Percentiles rank a stretch among this genome's conserved stretches.
phyloP scores from a whole-genome alignment of 805 yeast genomes.

The Diddensiella caesifluorescens region DNA sequence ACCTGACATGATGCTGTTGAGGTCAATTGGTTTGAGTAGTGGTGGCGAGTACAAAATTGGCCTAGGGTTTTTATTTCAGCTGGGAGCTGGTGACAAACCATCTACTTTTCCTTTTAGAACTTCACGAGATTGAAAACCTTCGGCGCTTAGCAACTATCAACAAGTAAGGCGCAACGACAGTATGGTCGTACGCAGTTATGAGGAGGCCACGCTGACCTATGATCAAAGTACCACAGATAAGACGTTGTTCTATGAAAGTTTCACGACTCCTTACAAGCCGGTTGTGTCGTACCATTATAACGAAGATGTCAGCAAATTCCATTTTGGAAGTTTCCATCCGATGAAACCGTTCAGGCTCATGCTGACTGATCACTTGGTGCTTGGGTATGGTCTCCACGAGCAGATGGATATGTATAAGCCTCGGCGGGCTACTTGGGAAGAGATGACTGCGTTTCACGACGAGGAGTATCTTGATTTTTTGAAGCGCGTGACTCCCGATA shows the following conservation, averaged over 20 bases:
- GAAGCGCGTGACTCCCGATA: slow-evolving; percentile 71
- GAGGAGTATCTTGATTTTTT: slow-evolving; percentile 80
- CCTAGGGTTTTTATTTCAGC: too few relatives aligned
- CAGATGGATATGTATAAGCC: slow-evolving; percentile 88
- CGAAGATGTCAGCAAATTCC: slow-evolving; percentile 72
- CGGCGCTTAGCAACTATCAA: too few relatives aligned
- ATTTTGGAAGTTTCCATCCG: slow-evolving; percentile 93
- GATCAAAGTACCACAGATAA: slow-evolving; percentile 39
- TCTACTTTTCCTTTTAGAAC: too few relatives aligned
- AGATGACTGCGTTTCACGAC: slow-evolving; percentile 75
- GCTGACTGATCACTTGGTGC: slow-evolving; percentile 88
- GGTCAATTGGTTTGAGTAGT: too few relatives aligned
- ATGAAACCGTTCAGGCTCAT: slow-evolving; percentile 95
- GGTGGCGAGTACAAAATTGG: too few relatives aligned
- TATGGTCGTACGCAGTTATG: slow-evolving; percentile 24
- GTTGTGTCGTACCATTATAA: slow-evolving; percentile 82
- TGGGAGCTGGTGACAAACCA: too few relatives aligned
- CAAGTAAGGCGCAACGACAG: too few relatives aligned
- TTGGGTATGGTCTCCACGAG: slow-evolving; percentile 78
- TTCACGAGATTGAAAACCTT: too few relatives aligned
- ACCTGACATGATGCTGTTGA: slow-evolving; percentile 46
- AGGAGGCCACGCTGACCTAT: slow-evolving; percentile 35
- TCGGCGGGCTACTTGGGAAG: slow-evolving; percentile 73
- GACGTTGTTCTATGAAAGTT: slow-evolving; percentile 45
- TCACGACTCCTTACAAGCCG: slow-evolving; percentile 31